Evolutionary conservation across 176 grass and related monocot species (phyloP), one percentile per base, ranked within the genome.

Genomic region (Oryza rufipogon): DNA sequence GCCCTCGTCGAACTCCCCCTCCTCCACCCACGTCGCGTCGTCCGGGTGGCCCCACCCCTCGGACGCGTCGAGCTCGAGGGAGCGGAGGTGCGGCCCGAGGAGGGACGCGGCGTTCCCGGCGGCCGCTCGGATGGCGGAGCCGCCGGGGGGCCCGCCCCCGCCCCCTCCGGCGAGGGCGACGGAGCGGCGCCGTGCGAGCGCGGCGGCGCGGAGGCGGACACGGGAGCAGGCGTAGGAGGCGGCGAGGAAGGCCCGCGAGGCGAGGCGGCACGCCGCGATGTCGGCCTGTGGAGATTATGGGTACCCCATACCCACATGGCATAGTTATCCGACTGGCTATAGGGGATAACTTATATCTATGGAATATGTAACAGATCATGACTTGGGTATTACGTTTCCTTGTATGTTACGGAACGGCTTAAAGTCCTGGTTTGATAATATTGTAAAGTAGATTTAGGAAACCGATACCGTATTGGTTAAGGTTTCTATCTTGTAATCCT

Each of bases 201-300:
- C 73, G 71, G 90, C 88, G 45, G 64, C 77, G 70, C 74, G 45
- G 63, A 85, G 68, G 73, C 69, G 75, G 38, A 85, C 83, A 73
- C 85, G 79, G 9, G 91, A 76, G 54, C 83, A 87, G 65, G 52
- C 33, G 77, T 81, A 71, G 42, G 77, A 76, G 16, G 77, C 83
- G 30, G 60, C 68, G 22, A 82, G 84, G 45, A 91, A 87, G 0
- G 69, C 51, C 4, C 89, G 84, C 44, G 76, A 97, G 66, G 87
- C 75, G 48, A 97, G 92, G 65, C 94, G 90, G 88, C 81, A 97
- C 11, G 78, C 15, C 13, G 84, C 84, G 60, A 97, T 60, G 74
- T 91, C 88, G 42, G 58, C n/a, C n/a, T n/a, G n/a, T n/a, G n/a
- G n/a, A n/a, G n/a, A n/a, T n/a, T n/a, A n/a, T n/a, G n/a, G n/a